These are phyloP conservation scores for Podosphaera fusca DNA, from an alignment of 2,329 filamentous ascomycete species.

Conservation along the genomic window DNA sequence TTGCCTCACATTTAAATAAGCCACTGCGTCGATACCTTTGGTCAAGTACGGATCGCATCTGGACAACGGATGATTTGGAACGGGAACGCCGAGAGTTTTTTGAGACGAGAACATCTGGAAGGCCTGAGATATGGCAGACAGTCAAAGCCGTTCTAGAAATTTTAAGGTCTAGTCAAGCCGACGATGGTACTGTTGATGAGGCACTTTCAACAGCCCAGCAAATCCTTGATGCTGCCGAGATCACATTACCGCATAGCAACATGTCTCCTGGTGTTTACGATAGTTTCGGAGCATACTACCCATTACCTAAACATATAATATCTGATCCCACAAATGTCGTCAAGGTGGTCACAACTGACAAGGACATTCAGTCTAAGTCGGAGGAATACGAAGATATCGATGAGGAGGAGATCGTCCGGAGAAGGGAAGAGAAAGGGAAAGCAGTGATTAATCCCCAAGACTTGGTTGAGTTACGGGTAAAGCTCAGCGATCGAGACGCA, in stretches of 20 bases:
- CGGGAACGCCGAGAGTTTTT: conserved; percentile 66
- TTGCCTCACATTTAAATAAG: conserved; percentile 45
- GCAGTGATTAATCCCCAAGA: conserved; percentile 10
- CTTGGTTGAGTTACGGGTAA: conserved; percentile 9
- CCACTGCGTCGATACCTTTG: conserved; percentile 44
- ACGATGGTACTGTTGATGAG: conserved; percentile 17
- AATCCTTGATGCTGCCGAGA: conserved; percentile 55
- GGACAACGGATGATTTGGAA: conserved; percentile 47
- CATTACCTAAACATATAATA: conserved; percentile 43
- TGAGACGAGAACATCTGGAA: conserved; percentile 64
- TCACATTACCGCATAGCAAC: conserved; percentile 52
- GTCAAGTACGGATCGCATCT: conserved; percentile 36
- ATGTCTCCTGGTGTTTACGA: conserved; percentile 46
- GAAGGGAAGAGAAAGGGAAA: conserved; percentile 25
- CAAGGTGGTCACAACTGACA: conserved; percentile 11
- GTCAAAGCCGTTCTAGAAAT: conserved; percentile 44
- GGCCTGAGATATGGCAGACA: conserved; percentile 58
- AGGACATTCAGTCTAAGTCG: conserved; percentile 8
- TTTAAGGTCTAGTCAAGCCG: conserved; percentile 26
- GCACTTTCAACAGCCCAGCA: conserved; percentile 47
- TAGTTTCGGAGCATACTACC: conserved; percentile 43
- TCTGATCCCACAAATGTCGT: conserved; percentile 38
- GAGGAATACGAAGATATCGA: conserved; percentile 9
- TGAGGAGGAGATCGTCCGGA: conserved; percentile 22
- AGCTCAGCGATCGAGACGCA: conserved; percentile 22